Evolutionary conservation across 2,329 filamentous ascomycete species (phyloP), one percentile per base, ranked within the genome.

Genomic region (Ilyonectria sp.): DNA sequence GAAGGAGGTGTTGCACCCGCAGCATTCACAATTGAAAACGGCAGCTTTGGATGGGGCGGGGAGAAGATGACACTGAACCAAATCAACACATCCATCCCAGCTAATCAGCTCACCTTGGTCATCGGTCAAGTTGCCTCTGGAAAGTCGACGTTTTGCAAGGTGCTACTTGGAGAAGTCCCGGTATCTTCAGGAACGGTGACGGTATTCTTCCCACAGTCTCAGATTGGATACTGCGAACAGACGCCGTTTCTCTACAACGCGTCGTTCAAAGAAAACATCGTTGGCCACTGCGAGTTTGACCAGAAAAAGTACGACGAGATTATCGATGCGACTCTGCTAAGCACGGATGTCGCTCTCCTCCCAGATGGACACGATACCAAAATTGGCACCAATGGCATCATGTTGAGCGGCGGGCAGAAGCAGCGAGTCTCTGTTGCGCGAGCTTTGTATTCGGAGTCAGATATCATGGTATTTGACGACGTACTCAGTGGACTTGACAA

Each of bases 401-500:
- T 78, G 19, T 67, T 85, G 0, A 83, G 80, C 11, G 84, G 84
- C 1, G 84, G 84, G 0, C 83, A 85, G 65, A 75, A 75, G 50
- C 78, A 82, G 3, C 76, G 81, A 2, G 71, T 81, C 0, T 74
- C 74, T 19, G 74, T 87, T 2, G 85, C 85, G 0, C 77, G 85
- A 0, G 85, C 85, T 0, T 67, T 87, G 0, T 87, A 85, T 68
- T 77, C 80, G 1, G 72, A 78, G 11, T 74, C 77, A 0, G 70
- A 83, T 13, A 71, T 86, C 33, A 68, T 85, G 40, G 68, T 87
- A 1, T 72, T 87, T 6, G 85, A 87, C 65, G 85, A 87, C 37
- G 73, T 80, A 0, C 78, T 87, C 8, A 83, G 83, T 31, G 83
- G 80, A 0, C 71, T 86, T 0, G 85, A 86, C 65, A 75, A 80